Conservation (phyloP, 1,284 basidiomycete genomes). For the Fomitopsis palustris region DNA sequence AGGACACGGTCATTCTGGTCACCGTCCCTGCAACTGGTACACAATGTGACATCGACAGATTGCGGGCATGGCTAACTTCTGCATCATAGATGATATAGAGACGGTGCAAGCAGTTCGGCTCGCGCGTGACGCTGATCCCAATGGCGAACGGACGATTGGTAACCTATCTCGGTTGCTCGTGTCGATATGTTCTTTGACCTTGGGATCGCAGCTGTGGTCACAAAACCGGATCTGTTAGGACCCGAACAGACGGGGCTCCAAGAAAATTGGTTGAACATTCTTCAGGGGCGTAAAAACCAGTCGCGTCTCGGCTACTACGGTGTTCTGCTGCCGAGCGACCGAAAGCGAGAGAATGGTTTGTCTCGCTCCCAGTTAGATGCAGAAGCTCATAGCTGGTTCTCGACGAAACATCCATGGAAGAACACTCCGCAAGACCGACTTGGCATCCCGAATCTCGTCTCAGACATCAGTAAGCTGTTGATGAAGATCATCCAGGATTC, state of each 20-base stretch:
- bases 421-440: conserved; percentile 40
- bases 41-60: no score
- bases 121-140: conserved; percentile 46
- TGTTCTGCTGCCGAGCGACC: conserved; percentile 56
- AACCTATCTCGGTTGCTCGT: neutral
- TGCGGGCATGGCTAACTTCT: neutral
- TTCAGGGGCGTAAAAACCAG: conserved; percentile 38
- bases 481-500: conserved; percentile 45
- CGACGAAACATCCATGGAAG: conserved; percentile 46
- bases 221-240: conserved; percentile 54
- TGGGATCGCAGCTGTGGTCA: conserved; percentile 50
- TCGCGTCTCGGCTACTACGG: conserved; percentile 60
- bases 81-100: conserved; percentile 51
- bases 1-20: conserved; percentile 51
- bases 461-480: conserved; percentile 47
- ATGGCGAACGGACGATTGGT: conserved; percentile 58
- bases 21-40: conserved; percentile 56
- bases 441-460: conserved; percentile 51
- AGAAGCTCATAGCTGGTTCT: conserved; percentile 42
- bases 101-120: conserved; percentile 52
- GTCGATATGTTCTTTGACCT: neutral
- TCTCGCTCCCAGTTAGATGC: conserved; percentile 34
- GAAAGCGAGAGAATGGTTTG: conserved; percentile 37
- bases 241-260: conserved; percentile 37
- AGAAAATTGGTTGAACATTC: conserved; percentile 41